Percentiles rank a stretch among this genome's conserved stretches.
These are phyloP conservation scores for Limnomonas spitsbergensis DNA, from an alignment of 139 green algal genomes.

Conservation along the genomic window DNA sequence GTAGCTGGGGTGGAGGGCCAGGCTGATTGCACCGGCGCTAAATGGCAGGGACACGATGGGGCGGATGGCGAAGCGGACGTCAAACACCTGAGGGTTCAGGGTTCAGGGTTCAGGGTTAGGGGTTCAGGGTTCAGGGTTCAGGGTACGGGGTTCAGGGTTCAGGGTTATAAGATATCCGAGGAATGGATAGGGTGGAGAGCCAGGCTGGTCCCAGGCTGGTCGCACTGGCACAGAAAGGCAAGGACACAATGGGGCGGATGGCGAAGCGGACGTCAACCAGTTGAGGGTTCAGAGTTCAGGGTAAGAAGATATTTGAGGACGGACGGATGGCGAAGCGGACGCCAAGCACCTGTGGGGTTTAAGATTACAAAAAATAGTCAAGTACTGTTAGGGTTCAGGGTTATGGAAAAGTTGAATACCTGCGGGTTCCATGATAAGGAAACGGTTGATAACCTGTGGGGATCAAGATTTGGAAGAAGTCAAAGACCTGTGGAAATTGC, in stretches of 20 bases:
- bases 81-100: constrained; percentile 54
- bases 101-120: neutral
- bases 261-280: constrained; percentile 65
- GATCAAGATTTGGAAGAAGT: no score
- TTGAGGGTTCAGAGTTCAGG: constrained; percentile 24
- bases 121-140: no score
- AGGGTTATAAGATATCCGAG: constrained; percentile 9
- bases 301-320: constrained; percentile 18
- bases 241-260: constrained; percentile 48
- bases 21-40: constrained; percentile 28
- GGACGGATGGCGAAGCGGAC: constrained; percentile 52
- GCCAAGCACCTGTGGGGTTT: constrained; percentile 68
- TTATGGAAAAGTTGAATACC: no score
- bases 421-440: no score
- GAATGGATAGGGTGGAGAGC: constrained; percentile 71
- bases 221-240: constrained; percentile 48
- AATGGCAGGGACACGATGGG: constrained; percentile 58
- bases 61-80: constrained; percentile 55
- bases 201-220: no score
- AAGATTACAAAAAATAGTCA: no score
- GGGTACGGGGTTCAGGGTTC: no score
- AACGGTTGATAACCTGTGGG: no score
- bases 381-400: no score
- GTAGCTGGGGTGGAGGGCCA: constrained; percentile 74
- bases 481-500: no score